Conservation (phyloP, 495 filamentous ascomycete genomes). For the Polyplosphaeria fusca region DNA sequence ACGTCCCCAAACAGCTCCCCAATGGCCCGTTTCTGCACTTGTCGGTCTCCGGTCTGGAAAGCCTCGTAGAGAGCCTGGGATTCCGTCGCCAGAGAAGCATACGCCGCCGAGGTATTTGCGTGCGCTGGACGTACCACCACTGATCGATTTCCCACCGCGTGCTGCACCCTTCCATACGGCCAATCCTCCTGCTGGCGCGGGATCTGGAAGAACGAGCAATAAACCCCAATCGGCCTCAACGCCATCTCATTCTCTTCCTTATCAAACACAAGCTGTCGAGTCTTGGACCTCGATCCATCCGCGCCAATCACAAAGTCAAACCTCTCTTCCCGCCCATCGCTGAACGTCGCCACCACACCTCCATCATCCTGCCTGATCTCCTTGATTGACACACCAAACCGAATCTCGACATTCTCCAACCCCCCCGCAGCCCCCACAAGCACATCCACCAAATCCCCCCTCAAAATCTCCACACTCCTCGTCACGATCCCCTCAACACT, state of each 20-base stretch:
- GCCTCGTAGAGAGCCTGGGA: conserved; percentile 35
- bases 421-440: conserved; percentile 41
- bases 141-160: conserved; percentile 36
- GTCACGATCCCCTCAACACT: conserved; percentile 39
- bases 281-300: conserved; percentile 33
- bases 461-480: conserved; percentile 49
- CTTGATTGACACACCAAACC: conserved; percentile 37
- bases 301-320: conserved; percentile 34
- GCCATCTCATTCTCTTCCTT: conserved; percentile 14
- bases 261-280: conserved; percentile 18
- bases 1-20: conserved; percentile 44
- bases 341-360: conserved; percentile 26
- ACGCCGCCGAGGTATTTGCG: conserved; percentile 26
- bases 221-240: conserved; percentile 23
- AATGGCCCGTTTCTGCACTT: conserved; percentile 28
- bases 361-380: conserved; percentile 19
- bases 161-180: conserved; percentile 43
- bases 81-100: conserved; percentile 37
- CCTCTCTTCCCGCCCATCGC: conserved; percentile 18
- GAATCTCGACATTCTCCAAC: conserved; percentile 38
- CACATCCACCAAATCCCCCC: conserved; percentile 43
- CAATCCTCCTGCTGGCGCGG: conserved; percentile 29
- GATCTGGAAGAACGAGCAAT: conserved; percentile 33
- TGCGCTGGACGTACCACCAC: conserved; percentile 37
- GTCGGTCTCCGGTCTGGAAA: conserved; percentile 24